Conservation (phyloP, 148 eudicot genomes). For the Spergularia marina region DNA sequence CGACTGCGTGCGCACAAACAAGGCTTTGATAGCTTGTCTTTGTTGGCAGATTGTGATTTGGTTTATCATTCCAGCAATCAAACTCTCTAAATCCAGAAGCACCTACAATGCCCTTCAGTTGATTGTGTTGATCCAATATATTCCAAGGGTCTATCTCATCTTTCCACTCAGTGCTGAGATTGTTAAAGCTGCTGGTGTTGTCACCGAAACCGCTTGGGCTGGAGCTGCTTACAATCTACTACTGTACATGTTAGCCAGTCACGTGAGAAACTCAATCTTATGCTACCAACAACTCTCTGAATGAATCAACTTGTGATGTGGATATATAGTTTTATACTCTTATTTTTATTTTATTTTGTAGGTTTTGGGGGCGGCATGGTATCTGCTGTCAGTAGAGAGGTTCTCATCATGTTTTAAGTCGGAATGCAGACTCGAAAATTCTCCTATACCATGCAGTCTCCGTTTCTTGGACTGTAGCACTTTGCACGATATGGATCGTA, state of each 20-base stretch:
- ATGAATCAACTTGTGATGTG: no score
- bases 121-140: slow-evolving; percentile 56
- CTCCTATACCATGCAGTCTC: slow-evolving; percentile 31
- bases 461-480: slow-evolving; percentile 52
- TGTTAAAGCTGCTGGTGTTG: slow-evolving; percentile 63
- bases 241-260: slow-evolving; percentile 70
- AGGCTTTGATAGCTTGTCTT: background rate
- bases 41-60: slow-evolving; percentile 59
- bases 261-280: slow-evolving; percentile 37
- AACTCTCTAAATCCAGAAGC: slow-evolving; percentile 49
- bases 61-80: slow-evolving; percentile 62
- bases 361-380: slow-evolving; percentile 73
- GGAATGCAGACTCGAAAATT: slow-evolving; percentile 35
- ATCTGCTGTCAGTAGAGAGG: slow-evolving; percentile 58
- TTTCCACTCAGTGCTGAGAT: slow-evolving; percentile 56
- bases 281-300: background rate
- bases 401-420: slow-evolving; percentile 59
- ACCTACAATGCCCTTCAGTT: slow-evolving; percentile 54
- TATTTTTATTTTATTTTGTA: slow-evolving; percentile 27
- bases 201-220: slow-evolving; percentile 73
- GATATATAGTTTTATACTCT: no score
- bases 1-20: no score
- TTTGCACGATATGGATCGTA: slow-evolving; percentile 25
- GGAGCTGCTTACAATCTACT: slow-evolving; percentile 72
- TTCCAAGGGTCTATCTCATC: slow-evolving; percentile 57